Conservation (phyloP, 352 stramenopile genomes). For the Pythium rishiriense region DNA sequence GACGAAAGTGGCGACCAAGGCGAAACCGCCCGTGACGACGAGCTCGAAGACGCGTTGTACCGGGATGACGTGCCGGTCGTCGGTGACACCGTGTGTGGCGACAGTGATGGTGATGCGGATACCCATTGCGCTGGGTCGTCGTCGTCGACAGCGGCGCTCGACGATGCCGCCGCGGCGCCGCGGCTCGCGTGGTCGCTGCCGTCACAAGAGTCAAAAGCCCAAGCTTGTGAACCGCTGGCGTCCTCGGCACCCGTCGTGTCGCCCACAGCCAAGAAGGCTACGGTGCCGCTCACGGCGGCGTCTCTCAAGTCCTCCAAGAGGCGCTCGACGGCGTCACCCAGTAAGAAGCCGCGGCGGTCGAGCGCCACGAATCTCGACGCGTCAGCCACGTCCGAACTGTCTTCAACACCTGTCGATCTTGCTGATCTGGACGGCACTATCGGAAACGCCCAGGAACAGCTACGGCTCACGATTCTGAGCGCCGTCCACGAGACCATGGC, state of each 20-base stretch:
- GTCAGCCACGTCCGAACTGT: no score
- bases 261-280: background rate
- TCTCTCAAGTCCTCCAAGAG: slow-evolving; percentile 12
- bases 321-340: background rate
- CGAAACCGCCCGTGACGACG: background rate
- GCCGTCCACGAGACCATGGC: slow-evolving; percentile 14
- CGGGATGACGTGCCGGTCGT: no score
- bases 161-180: no score
- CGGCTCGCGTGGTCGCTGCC: no score
- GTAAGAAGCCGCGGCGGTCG: background rate
- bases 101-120: no score
- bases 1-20: background rate
- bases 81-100: no score
- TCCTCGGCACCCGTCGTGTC: background rate
- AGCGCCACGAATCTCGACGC: slow-evolving; percentile 10
- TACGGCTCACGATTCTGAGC: slow-evolving; percentile 38
- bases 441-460: slow-evolving; percentile 32
- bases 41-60: no score
- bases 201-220: no score
- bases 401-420: slow-evolving; percentile 21
- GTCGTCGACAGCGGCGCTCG: no score
- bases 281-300: background rate
- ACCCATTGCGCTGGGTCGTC: no score
- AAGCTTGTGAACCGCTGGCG: background rate
- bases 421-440: slow-evolving; percentile 36